Evolutionary conservation across 2,329 filamentous ascomycete species (phyloP), one percentile per base, ranked within the genome.

Genomic region (Ceratocystiopsis sp.): DNA sequence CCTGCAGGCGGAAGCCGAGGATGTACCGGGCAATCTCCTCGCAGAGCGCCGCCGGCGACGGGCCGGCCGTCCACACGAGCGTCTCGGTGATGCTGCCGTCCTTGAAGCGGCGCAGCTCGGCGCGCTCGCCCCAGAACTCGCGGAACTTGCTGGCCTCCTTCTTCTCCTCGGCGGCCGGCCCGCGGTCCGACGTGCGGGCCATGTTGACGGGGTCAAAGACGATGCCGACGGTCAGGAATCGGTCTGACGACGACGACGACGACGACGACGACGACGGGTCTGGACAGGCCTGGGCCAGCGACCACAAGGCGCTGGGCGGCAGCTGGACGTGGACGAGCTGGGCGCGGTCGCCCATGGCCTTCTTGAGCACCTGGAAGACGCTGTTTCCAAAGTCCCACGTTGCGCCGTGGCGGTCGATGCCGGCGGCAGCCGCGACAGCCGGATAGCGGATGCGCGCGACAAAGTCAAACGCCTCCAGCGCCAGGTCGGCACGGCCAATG

Each of bases 51-150:
- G 69, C 65, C 2, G 75, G 65, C 2, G 71, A 65, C 43, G 73
- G 69, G 12, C 42, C 42, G 50, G 78, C 72, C 2, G 68, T 68
- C 91, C 91, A 98, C 17, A 93, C 79, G 29, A 96, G 66, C 54
- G 84, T 94, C 59, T 98, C 93, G 10, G 86, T 69, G 50, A 98
- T 95, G 52, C 80, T 89, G 18, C 91, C 91, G 54, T 96, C 86
- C 53, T 87, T 93, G 67, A 98, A 98, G 17, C 91, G 82, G 50
- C 91, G 76, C 38, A 98, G 68, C 59, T 98, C 91, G 1, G 91
- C 75, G 57, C 91, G 93, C 11, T 89, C 80, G 8, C 89, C 91
- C 91, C 93, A 98, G 57, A 98, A 96, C 33, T 79, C 75, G 34
- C 84, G 82, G 59, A 95, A 98, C 32, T 70, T 71, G 11, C 78